Conservation (phyloP, 805 yeast genomes). For the Yamadazyma phyllophila region DNA sequence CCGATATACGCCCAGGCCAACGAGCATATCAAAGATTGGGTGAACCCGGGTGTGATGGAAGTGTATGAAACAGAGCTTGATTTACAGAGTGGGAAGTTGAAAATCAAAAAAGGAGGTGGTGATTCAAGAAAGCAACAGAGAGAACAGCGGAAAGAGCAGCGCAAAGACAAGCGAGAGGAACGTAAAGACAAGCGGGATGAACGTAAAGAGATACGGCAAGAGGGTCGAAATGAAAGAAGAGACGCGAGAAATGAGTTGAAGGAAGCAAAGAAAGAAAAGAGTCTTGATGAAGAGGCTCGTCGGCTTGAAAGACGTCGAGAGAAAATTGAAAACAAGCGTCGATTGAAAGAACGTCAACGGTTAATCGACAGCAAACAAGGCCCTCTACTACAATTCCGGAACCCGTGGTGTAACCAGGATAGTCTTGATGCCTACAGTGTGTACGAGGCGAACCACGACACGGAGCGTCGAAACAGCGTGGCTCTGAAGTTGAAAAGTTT, state of each 20-base stretch:
- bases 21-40: constrained; percentile 23
- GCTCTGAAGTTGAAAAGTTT: constrained; percentile 21
- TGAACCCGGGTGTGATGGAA: constrained; percentile 16
- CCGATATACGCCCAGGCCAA: constrained; percentile 43
- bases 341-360: constrained; percentile 8
- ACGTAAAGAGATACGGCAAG: not conserved
- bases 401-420: constrained; percentile 13
- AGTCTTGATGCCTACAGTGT: constrained; percentile 10
- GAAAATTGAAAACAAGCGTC: constrained; percentile 8
- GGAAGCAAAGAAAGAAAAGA: constrained; percentile 2
- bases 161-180: constrained; percentile 8
- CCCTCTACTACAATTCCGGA: constrained; percentile 9
- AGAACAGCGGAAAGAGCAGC: constrained; percentile 8
- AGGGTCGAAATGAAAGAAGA: not conserved
- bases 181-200: constrained; percentile 6
- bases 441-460: constrained; percentile 1
- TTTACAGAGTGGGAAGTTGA: constrained; percentile 13
- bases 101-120: constrained; percentile 9
- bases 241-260: constrained; percentile 1
- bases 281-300: not conserved
- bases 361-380: constrained; percentile 11
- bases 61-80: constrained; percentile 18
- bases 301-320: not conserved
- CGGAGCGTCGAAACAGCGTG: constrained; percentile 15
- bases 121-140: constrained; percentile 5